Evolutionary conservation across 2,329 filamentous ascomycete genomes (phyloP), one percentile per base, ranked within the genome.

Genomic region (Periconia macrospinosa): DNA sequence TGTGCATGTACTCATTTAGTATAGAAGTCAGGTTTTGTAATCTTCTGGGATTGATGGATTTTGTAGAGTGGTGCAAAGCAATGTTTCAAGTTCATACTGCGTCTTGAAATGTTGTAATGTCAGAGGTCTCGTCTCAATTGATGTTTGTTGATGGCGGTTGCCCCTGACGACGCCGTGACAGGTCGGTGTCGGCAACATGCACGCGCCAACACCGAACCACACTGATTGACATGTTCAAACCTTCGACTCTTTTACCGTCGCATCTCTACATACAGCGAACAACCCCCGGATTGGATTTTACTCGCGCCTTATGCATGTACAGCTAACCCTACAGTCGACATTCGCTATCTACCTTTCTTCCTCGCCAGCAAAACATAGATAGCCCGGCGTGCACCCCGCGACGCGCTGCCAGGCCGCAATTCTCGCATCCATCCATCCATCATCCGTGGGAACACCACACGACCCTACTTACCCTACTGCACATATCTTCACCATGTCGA

Each of bases 291-390:
- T 37, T 37, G 33, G 33, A 37, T 37, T 37, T 56, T 53, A 53
- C 61, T 60, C 61, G 66, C 63, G 60, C 70, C 67, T 71, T 69
- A 73, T 70, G 68, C 66, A 69, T 74, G 70, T 67, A 68, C 66
- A 68, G 68, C 66, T 70, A 70, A 72, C 65, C 66, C 58, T 61
- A 65, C 58, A 65, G 66, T 61, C 63, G 60, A 68, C 71, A 72
- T 70, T 74, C 70, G 70, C 68, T 74, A 73, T 68, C 63, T 57
- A 50, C 53, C 52, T 53, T 55, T 55, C 52, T 56, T 52, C 59
- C 56, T 57, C 13, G n/a, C 44, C 47, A 27, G 43, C 57, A 55
- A 52, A 57, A 49, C 48, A 47, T 33, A 56, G 53, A 56, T 61
- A 61, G 52, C 49, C 23, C 54, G 58, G 52, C 60, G 33, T 59